Base-by-base conservation (phyloP, 495 filamentous ascomycete species). In the Penicillium crystallinum region DNA sequence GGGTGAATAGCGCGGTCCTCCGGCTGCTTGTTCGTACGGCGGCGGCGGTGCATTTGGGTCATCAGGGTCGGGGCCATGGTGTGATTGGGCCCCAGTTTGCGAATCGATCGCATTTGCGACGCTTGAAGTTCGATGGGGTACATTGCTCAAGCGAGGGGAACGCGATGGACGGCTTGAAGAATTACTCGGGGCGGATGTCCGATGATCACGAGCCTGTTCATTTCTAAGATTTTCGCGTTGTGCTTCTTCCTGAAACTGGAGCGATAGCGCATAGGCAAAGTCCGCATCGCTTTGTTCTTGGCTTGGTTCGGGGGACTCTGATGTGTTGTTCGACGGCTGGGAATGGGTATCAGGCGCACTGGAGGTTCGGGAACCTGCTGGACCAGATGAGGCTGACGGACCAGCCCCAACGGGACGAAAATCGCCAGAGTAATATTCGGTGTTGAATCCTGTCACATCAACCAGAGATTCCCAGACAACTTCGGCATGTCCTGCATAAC, bases 401-500 rank as follows among this genome's bases (percentile, higher is more conserved):
- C 58, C 64, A 57, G 83, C 74, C 18, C 91, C 85, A 15, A 97
- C 90, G 5, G 85, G 74, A 19, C 90, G 82, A 72, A 97, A 97
- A 65, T 97, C 93, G 10, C 93, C 93, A 10, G 89, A 85, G 47
- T 89, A 88, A 59, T 95, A 91, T 59, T 91, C 88, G 17, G 87
- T 80, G 21, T 81, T 81, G 53, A 87, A 82, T n/a, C 92, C 93
- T 46, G 81, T 89, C 31, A 96, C 83, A 57, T 97, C 92, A 14
- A 87, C 86, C 4, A 98, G 78, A 14, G 84, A 89, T 71, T 98
- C 92, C 91, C 93, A 98, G 9, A 98, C 90, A 8, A 97, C 83
- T 71, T 98, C 93, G 23, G 90, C 87, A 62, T 96, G 90, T 14
- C 76, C 78, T 7, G 88, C 83, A 59, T 92, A 98, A 14, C 93